Conservation (phyloP, 2,329 filamentous ascomycete genomes). For the Clarireedia monteithiana region DNA sequence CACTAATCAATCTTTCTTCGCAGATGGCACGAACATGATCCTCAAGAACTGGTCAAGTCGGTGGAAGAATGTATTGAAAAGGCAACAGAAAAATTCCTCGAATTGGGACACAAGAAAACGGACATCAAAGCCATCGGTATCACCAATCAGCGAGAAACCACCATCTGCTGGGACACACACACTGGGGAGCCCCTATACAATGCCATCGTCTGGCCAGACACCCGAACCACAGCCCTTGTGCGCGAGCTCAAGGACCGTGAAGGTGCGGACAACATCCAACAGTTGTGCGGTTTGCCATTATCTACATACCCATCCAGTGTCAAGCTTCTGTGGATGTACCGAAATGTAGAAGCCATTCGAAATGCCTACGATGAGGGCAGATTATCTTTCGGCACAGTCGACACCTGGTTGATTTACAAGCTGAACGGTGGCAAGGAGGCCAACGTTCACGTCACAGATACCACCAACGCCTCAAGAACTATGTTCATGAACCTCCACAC, state of each 20-base stretch:
- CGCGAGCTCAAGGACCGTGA: conserved; percentile 61
- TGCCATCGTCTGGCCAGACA: conserved; percentile 81
- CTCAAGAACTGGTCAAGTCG: conserved; percentile 62
- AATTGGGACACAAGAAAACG: conserved; percentile 55
- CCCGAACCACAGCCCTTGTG: conserved; percentile 64
- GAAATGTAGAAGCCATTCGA: conserved; percentile 58
- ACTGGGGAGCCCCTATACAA: conserved; percentile 73
- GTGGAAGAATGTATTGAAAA: conserved; percentile 71
- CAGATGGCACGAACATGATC: conserved; percentile 83
- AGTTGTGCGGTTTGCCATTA: conserved; percentile 67
- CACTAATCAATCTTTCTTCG: conserved; percentile 11
- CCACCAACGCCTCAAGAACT: conserved; percentile 75
- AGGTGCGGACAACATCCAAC: conserved; percentile 58
- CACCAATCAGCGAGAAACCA: conserved; percentile 59
- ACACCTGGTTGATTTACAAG: conserved; percentile 75
- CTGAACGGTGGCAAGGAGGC: conserved; percentile 62
- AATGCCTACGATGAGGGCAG: conserved; percentile 64
- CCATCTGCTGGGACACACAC: conserved; percentile 69
- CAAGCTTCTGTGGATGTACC: conserved; percentile 71
- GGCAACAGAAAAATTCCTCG: conserved; percentile 60
- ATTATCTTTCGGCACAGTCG: conserved; percentile 72
- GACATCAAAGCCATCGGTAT: conserved; percentile 72
- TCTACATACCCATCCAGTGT: conserved; percentile 77
- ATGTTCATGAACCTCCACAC: conserved; percentile 83
- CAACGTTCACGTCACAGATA: conserved; percentile 66